Conservation (phyloP, 2,329 filamentous ascomycete species). For the Metarhizium sp. region DNA sequence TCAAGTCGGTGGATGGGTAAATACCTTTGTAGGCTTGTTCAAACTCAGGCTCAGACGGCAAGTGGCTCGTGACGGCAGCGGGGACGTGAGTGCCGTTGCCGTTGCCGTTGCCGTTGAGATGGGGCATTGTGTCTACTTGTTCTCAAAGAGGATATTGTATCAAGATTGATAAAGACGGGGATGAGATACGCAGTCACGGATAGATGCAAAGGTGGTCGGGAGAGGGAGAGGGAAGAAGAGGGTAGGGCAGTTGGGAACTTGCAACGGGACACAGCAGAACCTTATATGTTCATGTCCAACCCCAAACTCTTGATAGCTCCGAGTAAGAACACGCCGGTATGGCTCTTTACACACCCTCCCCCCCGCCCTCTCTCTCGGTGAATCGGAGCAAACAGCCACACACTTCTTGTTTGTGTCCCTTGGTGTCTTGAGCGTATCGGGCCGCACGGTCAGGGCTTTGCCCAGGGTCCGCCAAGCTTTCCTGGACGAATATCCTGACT, state of each 20-base stretch:
- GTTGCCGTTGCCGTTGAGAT: slow-evolving; percentile 1
- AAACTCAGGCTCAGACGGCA: slow-evolving; percentile 89
- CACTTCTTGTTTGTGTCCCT: not conserved
- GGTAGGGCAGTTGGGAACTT: not conserved
- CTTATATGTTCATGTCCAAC: slow-evolving; percentile 1
- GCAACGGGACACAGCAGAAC: not conserved
- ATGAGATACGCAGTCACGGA: not conserved
- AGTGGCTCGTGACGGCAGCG: slow-evolving; percentile 60
- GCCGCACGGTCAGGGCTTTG: not conserved
- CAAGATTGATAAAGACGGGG: not conserved
- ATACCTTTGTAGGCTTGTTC: slow-evolving; percentile 93
- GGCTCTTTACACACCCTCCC: not conserved
- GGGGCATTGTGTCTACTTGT: slow-evolving; percentile 1
- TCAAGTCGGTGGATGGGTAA: not conserved
- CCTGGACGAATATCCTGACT: not conserved
- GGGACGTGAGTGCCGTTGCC: slow-evolving; percentile 1
- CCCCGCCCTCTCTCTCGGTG: not conserved
- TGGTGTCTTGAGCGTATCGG: not conserved
- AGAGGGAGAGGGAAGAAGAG: not conserved
- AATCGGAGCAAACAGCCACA: not conserved
- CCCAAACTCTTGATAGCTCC: not conserved
- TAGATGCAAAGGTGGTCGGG: not conserved
- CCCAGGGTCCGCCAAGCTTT: not conserved
- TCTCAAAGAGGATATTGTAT: not conserved
- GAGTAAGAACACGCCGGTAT: too few relatives aligned